Evolutionary conservation across 2,329 filamentous ascomycete genomes (phyloP).

Genomic region (Aspergillus uvarum): DNA sequence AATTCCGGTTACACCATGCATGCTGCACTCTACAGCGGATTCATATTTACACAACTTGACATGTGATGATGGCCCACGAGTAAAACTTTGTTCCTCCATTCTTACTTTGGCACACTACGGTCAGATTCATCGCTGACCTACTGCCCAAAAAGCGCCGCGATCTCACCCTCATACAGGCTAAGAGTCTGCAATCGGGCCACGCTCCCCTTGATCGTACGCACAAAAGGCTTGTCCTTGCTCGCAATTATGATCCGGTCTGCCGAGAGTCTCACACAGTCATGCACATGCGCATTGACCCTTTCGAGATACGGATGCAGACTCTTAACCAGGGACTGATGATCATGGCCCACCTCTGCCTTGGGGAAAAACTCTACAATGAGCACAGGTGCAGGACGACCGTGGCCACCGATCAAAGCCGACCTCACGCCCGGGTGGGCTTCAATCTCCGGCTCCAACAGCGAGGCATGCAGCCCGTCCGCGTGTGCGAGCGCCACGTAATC

Average conservation of each 20-base stretch:
- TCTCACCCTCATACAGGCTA: conserved; percentile 17
- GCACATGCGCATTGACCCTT: conserved; percentile 18
- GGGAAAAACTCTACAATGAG: conserved; percentile 21
- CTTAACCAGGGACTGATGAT: not conserved
- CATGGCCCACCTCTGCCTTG: not conserved
- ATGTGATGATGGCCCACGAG: not conserved
- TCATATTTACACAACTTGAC: not conserved
- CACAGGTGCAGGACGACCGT: conserved; percentile 21
- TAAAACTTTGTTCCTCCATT: too few species aligned
- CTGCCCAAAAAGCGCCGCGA: not conserved
- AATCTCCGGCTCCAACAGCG: conserved; percentile 24
- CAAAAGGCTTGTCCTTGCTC: conserved; percentile 19
- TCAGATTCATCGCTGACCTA: not conserved
- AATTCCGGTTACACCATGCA: too few species aligned
- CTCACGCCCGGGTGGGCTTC: conserved; percentile 21
- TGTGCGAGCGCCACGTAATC: conserved; percentile 20
- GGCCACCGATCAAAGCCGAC: conserved; percentile 23
- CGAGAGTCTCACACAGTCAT: conserved; percentile 23
- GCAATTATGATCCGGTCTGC: conserved; percentile 19
- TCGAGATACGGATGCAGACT: conserved; percentile 22
- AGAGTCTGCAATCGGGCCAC: conserved; percentile 19
- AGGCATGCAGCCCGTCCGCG: conserved; percentile 25
- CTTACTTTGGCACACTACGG: not conserved
- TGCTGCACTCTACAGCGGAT: too few species aligned
- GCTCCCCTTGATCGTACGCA: conserved; percentile 21